Evolutionary conservation across 371 early-diverging fungal genomes (phyloP), one percentile per base, ranked within the genome.

Genomic region (Mucor circinelloides): DNA sequence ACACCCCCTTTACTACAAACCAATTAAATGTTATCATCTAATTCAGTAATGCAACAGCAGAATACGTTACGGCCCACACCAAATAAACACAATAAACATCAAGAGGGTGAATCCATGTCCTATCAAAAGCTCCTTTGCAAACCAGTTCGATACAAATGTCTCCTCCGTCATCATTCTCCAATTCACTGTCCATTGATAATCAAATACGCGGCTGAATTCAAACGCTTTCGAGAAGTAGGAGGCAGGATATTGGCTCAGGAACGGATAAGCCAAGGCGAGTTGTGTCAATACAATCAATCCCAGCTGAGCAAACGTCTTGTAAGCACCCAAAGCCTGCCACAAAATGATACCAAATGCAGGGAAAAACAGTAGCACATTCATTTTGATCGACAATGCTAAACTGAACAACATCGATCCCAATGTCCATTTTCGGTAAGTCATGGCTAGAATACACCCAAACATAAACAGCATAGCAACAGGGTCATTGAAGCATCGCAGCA

Each of bases 111-210:
- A 30, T 1, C 84, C 69, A 73, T 95, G 96, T 0, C 82, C 74
- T 0, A 64, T 67, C 15, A 96, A 67, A 55, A 97, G 72, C 13
- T 63, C n/a, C 17, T 62, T 77, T 1, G 93, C 86, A 76, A 93
- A 92, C 7, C 58, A 63, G 6, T 40, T 34, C 34, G 88, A 88
- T 17, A 84, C 64, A 75, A 97, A 97, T 5, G 82, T 79, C 15
- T 85, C 79, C 64, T 87, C 87, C 32, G 82, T 79, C 10, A 96
- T 52, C 77, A 97, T 91, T 52, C 92, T 85, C 98, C 98, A 97
- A 65, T 97, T 97, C 9, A 96, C 97, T 0, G 98, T 96, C 97
- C 97, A 97, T 30, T 87, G 83, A 78, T 89, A 95, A 63, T 87
- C 75, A 73, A 97, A 97, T 25, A 86, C 87, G 9, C 98, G 87